phyloP scores from a whole-genome alignment of 768 basidiomycete species.

The Leucocoprinus birnbaumii region DNA sequence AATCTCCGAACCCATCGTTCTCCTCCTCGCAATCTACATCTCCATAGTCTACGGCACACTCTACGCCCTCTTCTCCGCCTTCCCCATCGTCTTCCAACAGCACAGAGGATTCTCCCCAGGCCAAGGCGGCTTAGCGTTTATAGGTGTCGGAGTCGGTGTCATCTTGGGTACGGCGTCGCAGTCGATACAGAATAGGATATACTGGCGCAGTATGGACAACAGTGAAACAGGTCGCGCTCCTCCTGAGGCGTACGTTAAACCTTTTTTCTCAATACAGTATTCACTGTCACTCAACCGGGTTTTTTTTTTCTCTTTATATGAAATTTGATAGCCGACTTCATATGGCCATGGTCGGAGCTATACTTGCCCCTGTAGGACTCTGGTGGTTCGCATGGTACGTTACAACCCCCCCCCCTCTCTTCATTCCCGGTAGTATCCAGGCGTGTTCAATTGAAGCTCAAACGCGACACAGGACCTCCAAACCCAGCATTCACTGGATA shows the following conservation, averaged over 20 bases:
- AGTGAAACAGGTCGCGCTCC: constrained; percentile 48
- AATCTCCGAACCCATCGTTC: constrained; percentile 61
- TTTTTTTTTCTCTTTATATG: too few species aligned
- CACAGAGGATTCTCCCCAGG: constrained; percentile 51
- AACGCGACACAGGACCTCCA: constrained; percentile 38
- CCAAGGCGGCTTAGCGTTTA: constrained; percentile 57
- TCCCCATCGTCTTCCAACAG: constrained; percentile 56
- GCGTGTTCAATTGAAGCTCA: background rate
- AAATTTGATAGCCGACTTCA: constrained; percentile 53
- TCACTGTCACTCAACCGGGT: too few species aligned
- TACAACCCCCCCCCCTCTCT: background rate
- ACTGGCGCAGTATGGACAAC: constrained; percentile 44
- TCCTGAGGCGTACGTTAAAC: constrained; percentile 63
- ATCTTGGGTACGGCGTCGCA: constrained; percentile 46
- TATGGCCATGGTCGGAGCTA: constrained; percentile 50
- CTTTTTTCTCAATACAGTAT: background rate
- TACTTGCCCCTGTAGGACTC: constrained; percentile 53
- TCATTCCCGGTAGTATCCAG: too few species aligned
- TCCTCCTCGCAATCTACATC: constrained; percentile 55
- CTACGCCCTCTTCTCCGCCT: constrained; percentile 64
- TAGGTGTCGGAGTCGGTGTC: constrained; percentile 61
- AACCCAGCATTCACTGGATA: constrained; percentile 57
- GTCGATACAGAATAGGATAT: constrained; percentile 52
- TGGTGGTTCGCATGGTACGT: constrained; percentile 68
- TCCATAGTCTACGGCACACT: constrained; percentile 60